Evolutionary conservation across 306 rosid species (phyloP).

Genomic region (Herpetospermum pedunculosum): DNA sequence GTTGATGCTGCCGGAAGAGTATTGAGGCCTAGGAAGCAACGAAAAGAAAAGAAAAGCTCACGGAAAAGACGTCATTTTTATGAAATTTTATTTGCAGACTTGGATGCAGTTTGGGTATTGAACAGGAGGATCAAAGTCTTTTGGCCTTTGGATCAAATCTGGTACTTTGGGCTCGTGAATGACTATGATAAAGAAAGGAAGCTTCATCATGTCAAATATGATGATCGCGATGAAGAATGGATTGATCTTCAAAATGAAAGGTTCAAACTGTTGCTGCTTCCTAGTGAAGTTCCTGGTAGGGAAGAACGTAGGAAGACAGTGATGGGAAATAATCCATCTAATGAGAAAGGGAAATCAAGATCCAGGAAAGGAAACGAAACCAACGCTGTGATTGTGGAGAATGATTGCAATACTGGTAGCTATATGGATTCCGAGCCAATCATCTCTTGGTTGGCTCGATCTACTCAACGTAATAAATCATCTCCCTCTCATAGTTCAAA

Average conservation of each 20-base stretch:
- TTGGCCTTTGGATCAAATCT: conserved; percentile 95
- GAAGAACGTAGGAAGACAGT: conserved; percentile 23
- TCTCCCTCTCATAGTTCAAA: conserved; percentile 38
- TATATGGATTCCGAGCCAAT: conserved; percentile 84
- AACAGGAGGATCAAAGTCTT: conserved; percentile 67
- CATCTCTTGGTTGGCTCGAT: conserved; percentile 77
- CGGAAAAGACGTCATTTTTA: conserved; percentile 90
- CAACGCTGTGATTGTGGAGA: conserved; percentile 22
- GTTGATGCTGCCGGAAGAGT: conserved; percentile 59
- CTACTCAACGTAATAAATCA: conserved; percentile 50
- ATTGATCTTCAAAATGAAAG: conserved; percentile 76
- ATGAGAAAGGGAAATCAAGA: conserved; percentile 28
- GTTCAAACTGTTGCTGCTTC: conserved; percentile 82
- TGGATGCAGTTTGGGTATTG: conserved; percentile 66
- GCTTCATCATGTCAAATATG: conserved; percentile 85
- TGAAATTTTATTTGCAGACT: conserved; percentile 49
- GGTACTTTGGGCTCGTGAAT: conserved; percentile 80
- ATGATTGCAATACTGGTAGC: conserved; percentile 45
- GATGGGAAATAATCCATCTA: conserved; percentile 23
- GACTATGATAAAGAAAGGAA: conserved; percentile 47
- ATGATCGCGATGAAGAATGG: conserved; percentile 96
- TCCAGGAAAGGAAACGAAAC: conserved; percentile 37
- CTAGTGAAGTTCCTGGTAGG: conserved; percentile 77
- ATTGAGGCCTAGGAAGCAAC: conserved; percentile 73
- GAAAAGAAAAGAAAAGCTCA: conserved; percentile 38